phyloP scores from a whole-genome alignment of 257 asterid species.

The Solanum ahanhuiri region DNA sequence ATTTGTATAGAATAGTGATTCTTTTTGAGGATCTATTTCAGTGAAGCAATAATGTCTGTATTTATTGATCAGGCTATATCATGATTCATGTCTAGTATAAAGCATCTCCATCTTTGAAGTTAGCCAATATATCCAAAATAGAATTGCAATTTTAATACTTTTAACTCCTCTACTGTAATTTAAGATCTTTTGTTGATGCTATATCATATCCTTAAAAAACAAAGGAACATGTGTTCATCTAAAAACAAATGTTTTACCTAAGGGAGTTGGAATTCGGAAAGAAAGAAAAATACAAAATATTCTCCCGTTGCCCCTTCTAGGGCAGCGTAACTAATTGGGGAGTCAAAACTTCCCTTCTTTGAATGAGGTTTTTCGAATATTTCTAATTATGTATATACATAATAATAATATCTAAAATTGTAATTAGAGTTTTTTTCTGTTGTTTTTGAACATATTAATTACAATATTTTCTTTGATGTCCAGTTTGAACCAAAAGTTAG shows the following conservation, averaged over 20 bases:
- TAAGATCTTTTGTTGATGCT: neutral
- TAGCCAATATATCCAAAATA: neutral
- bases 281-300: neutral
- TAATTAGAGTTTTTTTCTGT: neutral
- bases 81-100: neutral
- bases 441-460: neutral
- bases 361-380: neutral
- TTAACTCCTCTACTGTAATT: neutral
- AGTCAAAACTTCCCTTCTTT: neutral
- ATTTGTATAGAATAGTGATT: neutral
- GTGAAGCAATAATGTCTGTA: neutral
- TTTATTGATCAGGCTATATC: neutral
- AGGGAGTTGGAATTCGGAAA: neutral
- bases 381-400: neutral
- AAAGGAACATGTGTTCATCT: neutral
- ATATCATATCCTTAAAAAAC: neutral
- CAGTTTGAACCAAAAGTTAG: neutral
- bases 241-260: neutral
- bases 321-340: neutral
- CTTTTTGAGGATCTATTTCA: neutral
- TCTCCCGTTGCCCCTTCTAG: neutral
- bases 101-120: neutral
- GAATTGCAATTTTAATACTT: neutral
- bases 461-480: neutral
- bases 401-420: neutral